A percentile compares a stretch with the other conserved stretches of the same genome.
These are phyloP conservation scores for Sphagnum magellanicum DNA, from an alignment of 228 moss, liverwort and hornwort genomes.

Conservation along the genomic window DNA sequence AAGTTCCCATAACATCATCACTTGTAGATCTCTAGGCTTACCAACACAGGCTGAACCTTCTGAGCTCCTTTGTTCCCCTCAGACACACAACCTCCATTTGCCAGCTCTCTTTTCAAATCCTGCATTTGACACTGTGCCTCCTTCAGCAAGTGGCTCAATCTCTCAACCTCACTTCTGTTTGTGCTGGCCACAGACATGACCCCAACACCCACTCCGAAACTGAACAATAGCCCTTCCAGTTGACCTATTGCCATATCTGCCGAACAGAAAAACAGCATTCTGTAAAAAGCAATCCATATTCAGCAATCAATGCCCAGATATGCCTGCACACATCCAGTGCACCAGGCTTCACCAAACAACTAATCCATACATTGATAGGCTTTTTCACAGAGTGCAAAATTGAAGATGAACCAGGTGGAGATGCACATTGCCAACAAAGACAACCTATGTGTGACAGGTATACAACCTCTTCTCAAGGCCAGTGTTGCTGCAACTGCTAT, in stretches of 20 bases:
- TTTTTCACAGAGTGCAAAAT: too few relatives aligned
- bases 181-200: conserved; percentile 51
- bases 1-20: background rate
- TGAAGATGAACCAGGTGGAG: too few relatives aligned
- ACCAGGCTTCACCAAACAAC: too few relatives aligned
- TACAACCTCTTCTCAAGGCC: conserved; percentile 6
- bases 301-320: too few relatives aligned
- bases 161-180: conserved; percentile 45
- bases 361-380: too few relatives aligned
- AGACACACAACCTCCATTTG: conserved; percentile 4
- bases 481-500: conserved; percentile 16
- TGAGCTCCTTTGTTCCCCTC: background rate
- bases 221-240: conserved; percentile 75
- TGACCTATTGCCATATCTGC: conserved; percentile 48
- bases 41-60: background rate
- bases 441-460: conserved; percentile 18
- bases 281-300: too few relatives aligned
- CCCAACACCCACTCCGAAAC: conserved; percentile 85
- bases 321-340: too few relatives aligned
- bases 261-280: conserved; percentile 7
- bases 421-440: conserved; percentile 9
- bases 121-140: conserved; percentile 12
- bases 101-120: conserved; percentile 4
- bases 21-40: background rate
- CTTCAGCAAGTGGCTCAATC: conserved; percentile 33